Evolutionary conservation across 2,329 filamentous ascomycete genomes (phyloP).

Genomic region (Purpureocillium lavendulum): DNA sequence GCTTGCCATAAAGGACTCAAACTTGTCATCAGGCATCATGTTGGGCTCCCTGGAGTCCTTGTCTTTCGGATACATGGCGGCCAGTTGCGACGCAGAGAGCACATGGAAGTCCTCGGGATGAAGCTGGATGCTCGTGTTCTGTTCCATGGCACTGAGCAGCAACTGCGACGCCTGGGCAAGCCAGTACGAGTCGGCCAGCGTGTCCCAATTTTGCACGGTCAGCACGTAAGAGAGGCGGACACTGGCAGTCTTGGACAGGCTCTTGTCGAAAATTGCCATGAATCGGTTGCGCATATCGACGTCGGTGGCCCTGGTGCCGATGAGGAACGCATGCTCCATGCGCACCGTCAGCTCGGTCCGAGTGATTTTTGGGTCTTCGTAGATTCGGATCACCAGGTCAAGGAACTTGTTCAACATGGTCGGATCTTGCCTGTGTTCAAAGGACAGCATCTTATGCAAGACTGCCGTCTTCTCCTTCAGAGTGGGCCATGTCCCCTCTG

Average conservation of each 20-base stretch:
- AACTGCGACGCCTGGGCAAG: constrained; percentile 90
- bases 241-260: constrained; percentile 84
- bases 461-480: constrained; percentile 98
- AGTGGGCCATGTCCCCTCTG: constrained; percentile 90
- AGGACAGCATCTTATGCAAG: constrained; percentile 96
- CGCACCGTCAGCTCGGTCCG: constrained; percentile 92
- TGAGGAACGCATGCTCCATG: constrained; percentile 96
- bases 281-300: constrained; percentile 96
- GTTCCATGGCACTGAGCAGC: constrained; percentile 83
- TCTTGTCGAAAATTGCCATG: constrained; percentile 92
- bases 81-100: constrained; percentile 64
- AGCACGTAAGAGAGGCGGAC: constrained; percentile 85
- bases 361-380: constrained; percentile 94
- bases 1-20: constrained; percentile 68
- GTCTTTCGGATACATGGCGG: constrained; percentile 67
- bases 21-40: constrained; percentile 71
- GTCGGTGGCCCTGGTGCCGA: constrained; percentile 86
- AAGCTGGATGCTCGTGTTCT: constrained; percentile 69
- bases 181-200: constrained; percentile 92
- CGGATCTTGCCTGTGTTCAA: constrained; percentile 76
- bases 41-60: constrained; percentile 58
- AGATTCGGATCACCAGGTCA: constrained; percentile 93
- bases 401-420: constrained; percentile 88
- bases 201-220: constrained; percentile 93
- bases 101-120: constrained; percentile 78